Percentiles rank a stretch among this genome's conserved stretches.
Evolutionary conservation across 1,284 basidiomycete species (phyloP).

Genomic region (Naganishia sp.): DNA sequence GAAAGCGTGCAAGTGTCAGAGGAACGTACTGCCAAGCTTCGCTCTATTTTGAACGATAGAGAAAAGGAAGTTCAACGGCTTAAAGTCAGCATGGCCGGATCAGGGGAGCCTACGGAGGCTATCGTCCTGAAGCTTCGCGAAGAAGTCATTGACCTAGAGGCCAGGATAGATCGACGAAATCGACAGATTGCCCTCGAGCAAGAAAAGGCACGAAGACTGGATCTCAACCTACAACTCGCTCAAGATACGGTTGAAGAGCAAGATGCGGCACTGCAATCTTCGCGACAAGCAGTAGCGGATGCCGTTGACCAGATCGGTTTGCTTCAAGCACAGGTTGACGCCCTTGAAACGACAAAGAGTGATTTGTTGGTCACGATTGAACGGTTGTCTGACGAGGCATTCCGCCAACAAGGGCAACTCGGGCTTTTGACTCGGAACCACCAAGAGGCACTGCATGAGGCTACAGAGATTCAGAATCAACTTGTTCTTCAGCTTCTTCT

Average conservation of each 20-base stretch:
- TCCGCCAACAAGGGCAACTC: not conserved
- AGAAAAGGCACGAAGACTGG: conserved; percentile 30
- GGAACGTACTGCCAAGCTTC: conserved; percentile 9
- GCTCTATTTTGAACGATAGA: conserved; percentile 8
- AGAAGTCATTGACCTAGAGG: conserved; percentile 14
- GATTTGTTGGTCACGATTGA: conserved; percentile 4
- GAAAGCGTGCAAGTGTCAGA: conserved; percentile 9
- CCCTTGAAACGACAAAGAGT: not conserved
- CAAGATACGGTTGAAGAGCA: conserved; percentile 26
- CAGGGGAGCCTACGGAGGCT: conserved; percentile 12
- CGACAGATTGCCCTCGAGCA: conserved; percentile 32
- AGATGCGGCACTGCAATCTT: conserved; percentile 1
- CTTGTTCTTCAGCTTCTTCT: conserved; percentile 17
- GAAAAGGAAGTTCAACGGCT: conserved; percentile 20
- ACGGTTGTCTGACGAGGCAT: not conserved
- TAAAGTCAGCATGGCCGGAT: conserved; percentile 7
- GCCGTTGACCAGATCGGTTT: not conserved
- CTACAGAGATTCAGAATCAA: not conserved
- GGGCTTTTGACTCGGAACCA: not conserved
- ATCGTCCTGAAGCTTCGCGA: conserved; percentile 6
- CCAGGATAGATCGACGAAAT: conserved; percentile 30
- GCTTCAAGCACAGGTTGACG: not conserved
- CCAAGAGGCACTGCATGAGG: not conserved
- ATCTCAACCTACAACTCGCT: conserved; percentile 31
- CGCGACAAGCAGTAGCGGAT: not conserved